Conservation (phyloP, 331 rosid species). For the Acacia pycnantha region DNA sequence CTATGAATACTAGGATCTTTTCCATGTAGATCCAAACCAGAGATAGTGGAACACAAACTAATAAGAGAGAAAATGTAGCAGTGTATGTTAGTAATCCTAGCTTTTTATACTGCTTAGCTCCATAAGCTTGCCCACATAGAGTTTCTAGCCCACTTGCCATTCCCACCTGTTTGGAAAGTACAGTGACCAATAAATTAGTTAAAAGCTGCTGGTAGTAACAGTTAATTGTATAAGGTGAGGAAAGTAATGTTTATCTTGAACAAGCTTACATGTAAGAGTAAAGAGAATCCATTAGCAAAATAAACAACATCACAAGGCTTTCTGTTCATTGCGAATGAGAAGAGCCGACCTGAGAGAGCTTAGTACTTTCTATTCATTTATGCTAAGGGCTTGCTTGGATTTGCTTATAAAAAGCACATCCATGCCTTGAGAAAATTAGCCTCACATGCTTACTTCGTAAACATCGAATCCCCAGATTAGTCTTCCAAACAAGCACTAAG, state of each 20-base stretch:
- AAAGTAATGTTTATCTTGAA: neutral
- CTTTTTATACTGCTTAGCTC: slow-evolving; percentile 59
- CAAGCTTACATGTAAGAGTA: neutral
- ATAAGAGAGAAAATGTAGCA: slow-evolving; percentile 47
- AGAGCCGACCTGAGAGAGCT: no score
- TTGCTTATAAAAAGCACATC: no score
- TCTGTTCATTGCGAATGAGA: no score
- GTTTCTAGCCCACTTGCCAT: slow-evolving; percentile 77
- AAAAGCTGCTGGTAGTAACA: neutral
- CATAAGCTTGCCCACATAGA: slow-evolving; percentile 68
- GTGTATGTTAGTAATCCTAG: slow-evolving; percentile 55
- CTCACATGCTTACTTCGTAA: no score
- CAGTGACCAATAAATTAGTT: neutral
- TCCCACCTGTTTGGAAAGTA: slow-evolving; percentile 51
- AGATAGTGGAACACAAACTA: slow-evolving; percentile 57
- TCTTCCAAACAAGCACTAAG: no score
- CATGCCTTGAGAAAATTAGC: no score
- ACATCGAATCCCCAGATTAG: no score
- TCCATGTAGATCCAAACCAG: slow-evolving; percentile 53
- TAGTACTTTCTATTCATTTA: no score
- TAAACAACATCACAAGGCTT: neutral
- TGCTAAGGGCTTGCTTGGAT: neutral
- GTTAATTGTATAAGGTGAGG: neutral
- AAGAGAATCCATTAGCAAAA: neutral
- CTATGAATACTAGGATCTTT: slow-evolving; percentile 43